Percentiles rank a stretch among this genome's conserved stretches.
phyloP scores from a whole-genome alignment of 208 protist genomes.

The Acanthamoeba healyi region DNA sequence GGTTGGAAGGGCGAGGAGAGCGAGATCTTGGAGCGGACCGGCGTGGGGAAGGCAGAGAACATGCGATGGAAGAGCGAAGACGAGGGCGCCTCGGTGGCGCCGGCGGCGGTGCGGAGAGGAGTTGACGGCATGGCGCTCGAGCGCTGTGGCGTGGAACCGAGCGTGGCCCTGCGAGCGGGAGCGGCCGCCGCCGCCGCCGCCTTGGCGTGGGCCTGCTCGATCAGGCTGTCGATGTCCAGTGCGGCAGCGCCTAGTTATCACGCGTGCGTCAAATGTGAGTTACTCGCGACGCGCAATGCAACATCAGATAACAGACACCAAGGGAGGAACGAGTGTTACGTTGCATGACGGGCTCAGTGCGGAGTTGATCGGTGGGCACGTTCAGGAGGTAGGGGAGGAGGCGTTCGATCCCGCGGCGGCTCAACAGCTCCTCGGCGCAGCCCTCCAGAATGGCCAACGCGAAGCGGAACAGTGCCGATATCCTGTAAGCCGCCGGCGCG shows the following conservation, averaged over 20 bases:
- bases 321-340: not conserved
- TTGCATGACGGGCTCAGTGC: not conserved
- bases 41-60: conserved; percentile 47
- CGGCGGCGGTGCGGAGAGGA: not conserved
- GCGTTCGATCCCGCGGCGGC: conserved; percentile 5
- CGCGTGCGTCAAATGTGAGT: not conserved
- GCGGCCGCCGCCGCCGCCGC: not conserved
- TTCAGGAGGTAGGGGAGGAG: conserved; percentile 49
- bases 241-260: not conserved
- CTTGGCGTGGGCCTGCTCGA: conserved; percentile 5
- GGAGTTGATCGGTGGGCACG: not conserved
- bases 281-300: not conserved
- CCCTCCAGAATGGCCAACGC: conserved; percentile 34
- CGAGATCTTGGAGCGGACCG: conserved; percentile 34
- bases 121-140: not conserved
- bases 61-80: conserved; percentile 23
- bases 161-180: not conserved
- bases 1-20: conserved; percentile 16
- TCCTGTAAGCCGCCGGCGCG: not conserved
- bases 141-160: not conserved
- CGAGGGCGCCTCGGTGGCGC: not conserved
- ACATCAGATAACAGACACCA: not conserved
- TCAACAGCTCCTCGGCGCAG: conserved; percentile 18
- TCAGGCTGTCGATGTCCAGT: not conserved
- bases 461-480: conserved; percentile 5